Base-by-base conservation (phyloP, 805 yeast genomes). In the Yamadazyma phyllophila region DNA sequence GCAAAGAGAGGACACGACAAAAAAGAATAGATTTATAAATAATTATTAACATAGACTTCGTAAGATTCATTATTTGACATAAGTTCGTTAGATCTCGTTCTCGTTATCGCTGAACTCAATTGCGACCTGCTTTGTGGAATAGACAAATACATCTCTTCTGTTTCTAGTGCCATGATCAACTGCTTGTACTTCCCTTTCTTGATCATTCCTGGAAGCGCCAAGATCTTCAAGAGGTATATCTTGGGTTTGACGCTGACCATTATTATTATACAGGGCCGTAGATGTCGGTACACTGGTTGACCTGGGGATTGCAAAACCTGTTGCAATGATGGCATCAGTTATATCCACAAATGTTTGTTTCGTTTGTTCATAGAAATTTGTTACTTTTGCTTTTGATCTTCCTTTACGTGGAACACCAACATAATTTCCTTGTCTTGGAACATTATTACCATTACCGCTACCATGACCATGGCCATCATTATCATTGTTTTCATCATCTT, bases 1-100 rank as follows among this genome's bases (percentile, higher is more conserved):
- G 97, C 98, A 2, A 78, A 72, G 52, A 80, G 74, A 53, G 96
- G 96, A 0, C 96, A 86, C 61, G 68, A 66, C 7, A 57, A 68
- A 47, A 57, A 46, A 13, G 17, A 26, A 26, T 39, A 26, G 24
- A 20, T 20, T 20, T 20, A 20, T 20, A 20, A 20, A 20, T 20
- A 20, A 6, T 20, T 20, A 20, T 4, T 29, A 29, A 29, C 13
- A 29, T 29, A n/a, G 31, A 11, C 7, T 29, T 10, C 31, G 7
- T 39, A 17, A 41, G 26, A 24, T 42, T 20, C 41, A 43, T 36
- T 36, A 15, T 27, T 26, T 10, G 13, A 24, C n/a, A 17, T 20
- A 36, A 6, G 17, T 36, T 36, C 27, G 27, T 17, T 12, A 36
- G 27, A n/a, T 20, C 4, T 35, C 37, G 17, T 40, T 40, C 8